phyloP scores from a whole-genome alignment of 75 land plant species.

The Adiantum capillusveneris region DNA sequence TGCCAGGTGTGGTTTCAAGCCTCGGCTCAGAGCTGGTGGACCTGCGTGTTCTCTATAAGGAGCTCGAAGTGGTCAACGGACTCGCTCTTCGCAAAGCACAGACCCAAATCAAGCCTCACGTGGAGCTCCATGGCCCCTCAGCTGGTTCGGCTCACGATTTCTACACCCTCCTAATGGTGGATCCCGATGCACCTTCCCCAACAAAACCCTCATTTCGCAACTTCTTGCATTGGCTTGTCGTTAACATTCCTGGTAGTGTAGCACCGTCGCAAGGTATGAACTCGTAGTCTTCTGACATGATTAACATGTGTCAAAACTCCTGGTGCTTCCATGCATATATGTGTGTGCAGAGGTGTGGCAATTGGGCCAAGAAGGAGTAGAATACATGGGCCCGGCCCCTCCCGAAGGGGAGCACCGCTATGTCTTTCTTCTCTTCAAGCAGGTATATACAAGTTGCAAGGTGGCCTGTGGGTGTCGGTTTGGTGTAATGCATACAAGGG shows the following conservation, averaged over 20 bases:
- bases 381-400: constrained; percentile 33
- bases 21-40: constrained; percentile 3
- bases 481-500: too few relatives aligned
- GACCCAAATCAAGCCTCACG: constrained; percentile 13
- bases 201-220: background rate
- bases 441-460: too few relatives aligned
- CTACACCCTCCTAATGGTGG: constrained; percentile 19
- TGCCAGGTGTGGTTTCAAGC: constrained; percentile 13
- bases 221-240: constrained; percentile 24
- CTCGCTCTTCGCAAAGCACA: constrained; percentile 15
- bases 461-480: too few relatives aligned
- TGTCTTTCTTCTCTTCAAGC: constrained; percentile 36
- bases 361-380: constrained; percentile 29
- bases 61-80: constrained; percentile 17
- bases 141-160: background rate
- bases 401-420: constrained; percentile 33
- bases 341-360: constrained; percentile 10
- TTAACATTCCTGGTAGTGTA: constrained; percentile 16
- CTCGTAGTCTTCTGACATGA: too few relatives aligned
- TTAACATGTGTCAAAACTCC: too few relatives aligned
- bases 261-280: constrained; percentile 16
- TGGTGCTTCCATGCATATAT: too few relatives aligned
- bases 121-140: constrained; percentile 16
- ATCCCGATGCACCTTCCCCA: constrained; percentile 24
- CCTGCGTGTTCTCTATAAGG: constrained; percentile 18